Evolutionary conservation across 202 grass and related monocot genomes (phyloP).

Genomic region (Bolboschoenoplectus hybrid): DNA sequence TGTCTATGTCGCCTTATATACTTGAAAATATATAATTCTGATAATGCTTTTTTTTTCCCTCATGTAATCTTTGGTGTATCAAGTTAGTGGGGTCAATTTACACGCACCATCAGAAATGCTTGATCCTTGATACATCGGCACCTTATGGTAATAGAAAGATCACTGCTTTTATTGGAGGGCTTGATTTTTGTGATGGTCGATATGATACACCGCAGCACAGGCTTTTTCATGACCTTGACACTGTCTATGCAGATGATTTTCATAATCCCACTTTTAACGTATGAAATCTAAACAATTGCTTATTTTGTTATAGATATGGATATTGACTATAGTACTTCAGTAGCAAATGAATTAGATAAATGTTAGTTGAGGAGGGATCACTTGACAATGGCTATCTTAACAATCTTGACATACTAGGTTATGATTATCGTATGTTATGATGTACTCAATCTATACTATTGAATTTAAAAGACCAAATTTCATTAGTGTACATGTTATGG

Average conservation of each 20-base stretch:
- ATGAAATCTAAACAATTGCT: background rate
- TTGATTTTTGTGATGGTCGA: slow-evolving; percentile 66
- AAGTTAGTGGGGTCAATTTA: slow-evolving; percentile 81
- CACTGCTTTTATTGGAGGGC: slow-evolving; percentile 80
- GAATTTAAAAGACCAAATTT: background rate
- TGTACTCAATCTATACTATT: background rate
- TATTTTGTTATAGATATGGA: background rate
- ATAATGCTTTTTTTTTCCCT: background rate
- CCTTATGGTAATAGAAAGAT: slow-evolving; percentile 56
- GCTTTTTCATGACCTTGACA: slow-evolving; percentile 49
- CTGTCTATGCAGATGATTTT: slow-evolving; percentile 46
- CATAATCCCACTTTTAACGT: slow-evolving; percentile 48
- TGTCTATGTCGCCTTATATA: slow-evolving; percentile 6
- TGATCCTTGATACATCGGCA: slow-evolving; percentile 74
- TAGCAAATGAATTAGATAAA: background rate
- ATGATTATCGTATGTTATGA: background rate
- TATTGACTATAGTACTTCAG: slow-evolving; percentile 25
- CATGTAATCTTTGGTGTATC: slow-evolving; percentile 9
- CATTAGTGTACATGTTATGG: background rate
- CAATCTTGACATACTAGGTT: background rate
- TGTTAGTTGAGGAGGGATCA: background rate
- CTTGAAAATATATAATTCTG: slow-evolving; percentile 18
- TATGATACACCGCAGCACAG: slow-evolving; percentile 66
- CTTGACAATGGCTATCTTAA: background rate
- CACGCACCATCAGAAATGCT: slow-evolving; percentile 90